These are phyloP conservation scores for Monosporascus sp. DNA, from an alignment of 2,329 filamentous ascomycete genomes.

Conservation along the genomic window DNA sequence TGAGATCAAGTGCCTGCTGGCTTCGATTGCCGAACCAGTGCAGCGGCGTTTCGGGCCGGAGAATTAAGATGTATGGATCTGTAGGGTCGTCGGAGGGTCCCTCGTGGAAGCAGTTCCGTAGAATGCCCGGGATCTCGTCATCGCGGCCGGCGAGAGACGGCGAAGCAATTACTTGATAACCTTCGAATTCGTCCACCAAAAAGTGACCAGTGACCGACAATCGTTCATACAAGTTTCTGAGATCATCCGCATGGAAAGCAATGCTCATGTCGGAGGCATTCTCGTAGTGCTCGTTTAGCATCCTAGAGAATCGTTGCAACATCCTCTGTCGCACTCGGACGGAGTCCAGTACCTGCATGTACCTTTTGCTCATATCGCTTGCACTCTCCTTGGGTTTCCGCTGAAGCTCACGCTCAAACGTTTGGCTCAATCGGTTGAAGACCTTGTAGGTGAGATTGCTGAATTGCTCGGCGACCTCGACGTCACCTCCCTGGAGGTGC, in stretches of 20 bases:
- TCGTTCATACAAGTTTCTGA: conserved; percentile 75
- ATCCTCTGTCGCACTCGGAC: conserved; percentile 94
- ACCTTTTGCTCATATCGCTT: conserved; percentile 90
- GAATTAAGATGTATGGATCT: conserved; percentile 79
- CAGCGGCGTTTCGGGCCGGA: conserved; percentile 74
- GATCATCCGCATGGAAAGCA: conserved; percentile 59
- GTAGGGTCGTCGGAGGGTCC: conserved; percentile 63
- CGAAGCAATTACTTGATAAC: conserved; percentile 80
- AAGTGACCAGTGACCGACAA: conserved; percentile 82
- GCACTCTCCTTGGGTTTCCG: conserved; percentile 77
- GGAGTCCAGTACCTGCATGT: conserved; percentile 92
- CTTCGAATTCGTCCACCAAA: conserved; percentile 73
- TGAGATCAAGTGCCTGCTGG: conserved; percentile 65
- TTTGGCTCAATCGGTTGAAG: conserved; percentile 77
- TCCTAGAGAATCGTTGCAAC: conserved; percentile 89
- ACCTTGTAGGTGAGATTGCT: conserved; percentile 91
- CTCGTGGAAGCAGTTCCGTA: conserved; percentile 62
- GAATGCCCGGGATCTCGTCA: conserved; percentile 78
- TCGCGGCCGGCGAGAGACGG: conserved; percentile 69
- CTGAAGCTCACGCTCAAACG: conserved; percentile 88
- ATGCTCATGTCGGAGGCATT: conserved; percentile 95
- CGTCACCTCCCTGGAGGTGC: conserved; percentile 86
- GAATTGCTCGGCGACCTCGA: conserved; percentile 97
- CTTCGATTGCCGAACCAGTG: conserved; percentile 78
- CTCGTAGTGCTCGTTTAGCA: conserved; percentile 89